Base-by-base conservation (phyloP, 2,329 filamentous ascomycete genomes). In the Exophiala viscosa region DNA sequence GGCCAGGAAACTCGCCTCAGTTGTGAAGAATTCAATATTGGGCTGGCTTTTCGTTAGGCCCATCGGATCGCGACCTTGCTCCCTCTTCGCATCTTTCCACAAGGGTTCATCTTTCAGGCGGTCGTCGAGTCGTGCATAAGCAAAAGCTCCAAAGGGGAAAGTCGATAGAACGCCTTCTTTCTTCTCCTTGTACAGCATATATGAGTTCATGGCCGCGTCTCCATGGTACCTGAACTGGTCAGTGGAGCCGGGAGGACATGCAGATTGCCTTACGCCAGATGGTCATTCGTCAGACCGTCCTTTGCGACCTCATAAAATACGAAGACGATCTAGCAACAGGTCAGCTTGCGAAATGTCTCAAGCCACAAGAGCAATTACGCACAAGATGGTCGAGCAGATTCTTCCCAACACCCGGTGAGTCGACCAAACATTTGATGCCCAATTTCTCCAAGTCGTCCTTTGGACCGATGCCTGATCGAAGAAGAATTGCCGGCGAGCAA, bases 111-210 rank as follows among this genome's bases (percentile, higher is more conserved):
- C 71, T 41, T 73, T 68, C 1, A 86, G 73, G 5, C 82, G 78
- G 7, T 82, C 75, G 53, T 84, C 81, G 0, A 86, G 70, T n/a
- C 83, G 76, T 5, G 82, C 78, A 59, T 76, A 86, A 9, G 76
- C 81, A 51, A 85, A 84, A 9, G 75, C 73, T 36, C 83, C 83
- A 47, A 85, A 86, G 8, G 82, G 82, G 60, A 85, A 84, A 0
- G 74, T 77, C 1, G 82, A 80, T 1, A 85, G 69, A 32, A 81
- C 72, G 1, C 83, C 83, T 2, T 73, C 71, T 61, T 82, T 82
- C 45, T 79, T 74, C 28, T 81, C 75, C 64, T 81, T 76, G 76
- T 80, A 86, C 43, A 79, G 71, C 10, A 72, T 66, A 60, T 80
- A 79, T 0, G 78, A 74, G 47, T 75, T 75, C 10, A 70, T 69